These are phyloP conservation scores for Drechslera avenae DNA, from an alignment of 2,329 filamentous ascomycete genomes.

Conservation along the genomic window DNA sequence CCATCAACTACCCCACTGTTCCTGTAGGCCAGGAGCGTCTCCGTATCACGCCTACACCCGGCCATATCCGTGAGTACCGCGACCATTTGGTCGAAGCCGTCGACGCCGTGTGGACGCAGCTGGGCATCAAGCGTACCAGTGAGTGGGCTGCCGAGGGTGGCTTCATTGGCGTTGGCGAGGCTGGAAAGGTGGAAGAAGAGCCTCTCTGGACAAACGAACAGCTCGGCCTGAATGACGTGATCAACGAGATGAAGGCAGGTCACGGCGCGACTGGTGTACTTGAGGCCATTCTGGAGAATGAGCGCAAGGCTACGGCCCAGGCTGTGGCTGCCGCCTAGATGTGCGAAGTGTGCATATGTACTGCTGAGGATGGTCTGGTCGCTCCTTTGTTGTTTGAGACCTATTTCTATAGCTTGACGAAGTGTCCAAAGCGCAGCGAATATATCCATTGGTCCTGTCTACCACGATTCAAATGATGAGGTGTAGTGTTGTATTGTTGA, in stretches of 20 bases:
- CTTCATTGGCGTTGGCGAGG: constrained; percentile 89
- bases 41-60: constrained; percentile 93
- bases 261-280: constrained; percentile 53
- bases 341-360: neutral
- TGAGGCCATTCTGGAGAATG: constrained; percentile 55
- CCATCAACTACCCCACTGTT: constrained; percentile 98
- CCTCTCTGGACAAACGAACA: constrained; percentile 94
- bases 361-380: constrained; percentile 30
- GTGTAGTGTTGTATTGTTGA: too few species aligned
- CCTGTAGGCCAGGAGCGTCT: constrained; percentile 97
- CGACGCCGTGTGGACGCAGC: constrained; percentile 84
- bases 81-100: constrained; percentile 84
- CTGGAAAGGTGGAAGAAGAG: constrained; percentile 62
- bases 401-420: constrained; percentile 11
- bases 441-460: constrained; percentile 2
- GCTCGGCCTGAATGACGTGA: constrained; percentile 69
- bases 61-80: constrained; percentile 82
- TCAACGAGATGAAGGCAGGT: constrained; percentile 59
- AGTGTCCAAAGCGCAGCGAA: constrained; percentile 7
- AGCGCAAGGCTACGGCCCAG: constrained; percentile 50
- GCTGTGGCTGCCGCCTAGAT: constrained; percentile 50
- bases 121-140: constrained; percentile 89
- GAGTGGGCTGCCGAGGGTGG: constrained; percentile 91
- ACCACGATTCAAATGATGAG: neutral
- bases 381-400: constrained; percentile 39